Base-by-base conservation (phyloP, 2,329 filamentous ascomycete species). In the Monosporascus sp. region DNA sequence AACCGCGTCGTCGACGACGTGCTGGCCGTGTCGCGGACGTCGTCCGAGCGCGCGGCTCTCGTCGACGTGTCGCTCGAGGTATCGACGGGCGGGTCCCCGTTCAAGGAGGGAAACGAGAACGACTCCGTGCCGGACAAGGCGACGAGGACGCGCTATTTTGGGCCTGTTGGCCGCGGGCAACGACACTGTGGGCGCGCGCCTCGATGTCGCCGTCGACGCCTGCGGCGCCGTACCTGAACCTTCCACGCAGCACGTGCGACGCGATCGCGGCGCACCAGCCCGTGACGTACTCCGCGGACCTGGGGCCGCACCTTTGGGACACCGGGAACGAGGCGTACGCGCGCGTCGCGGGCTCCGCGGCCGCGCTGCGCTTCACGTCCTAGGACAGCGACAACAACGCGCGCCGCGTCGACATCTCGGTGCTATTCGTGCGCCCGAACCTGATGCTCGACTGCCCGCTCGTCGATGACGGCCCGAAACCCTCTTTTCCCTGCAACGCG, bases 401-500 rank as follows among this genome's bases (percentile, higher is more conserved):
- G 1, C 54, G 57, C 0, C 68, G 64, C 47, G 53, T 72, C 11
- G 70, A 67, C 3, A 71, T 76, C 59, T 74, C 75, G 18, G 68
- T 75, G 0, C 73, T 73, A 3, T 65, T 67, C 50, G 53, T 50
- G 37, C 61, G 69, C n/a, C 65, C 69, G 22, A 67, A 69, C 57
- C 60, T 70, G 3, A 74, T 71, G 0, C 66, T 74, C 20, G 65
- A 69, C 5, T 8, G 60, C 1, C 71, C 71, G 1, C 62, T 74
- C 6, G 58, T 64, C 8, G 57, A 62, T 2, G 60, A 48, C 1
- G 62, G 67, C 2, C 65, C 58, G 5, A 14, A 14, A 35, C 66
- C 64, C 17, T 76, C 74, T 55, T 75, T 77, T 52, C 74, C 72
- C 1, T 75, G 73, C 56, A 54, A 60, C 11, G 59, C 62, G 0